Evolutionary conservation across 2,329 filamentous ascomycete genomes (phyloP), one percentile per base, ranked within the genome.

Genomic region (Thielaviopsis populi): DNA sequence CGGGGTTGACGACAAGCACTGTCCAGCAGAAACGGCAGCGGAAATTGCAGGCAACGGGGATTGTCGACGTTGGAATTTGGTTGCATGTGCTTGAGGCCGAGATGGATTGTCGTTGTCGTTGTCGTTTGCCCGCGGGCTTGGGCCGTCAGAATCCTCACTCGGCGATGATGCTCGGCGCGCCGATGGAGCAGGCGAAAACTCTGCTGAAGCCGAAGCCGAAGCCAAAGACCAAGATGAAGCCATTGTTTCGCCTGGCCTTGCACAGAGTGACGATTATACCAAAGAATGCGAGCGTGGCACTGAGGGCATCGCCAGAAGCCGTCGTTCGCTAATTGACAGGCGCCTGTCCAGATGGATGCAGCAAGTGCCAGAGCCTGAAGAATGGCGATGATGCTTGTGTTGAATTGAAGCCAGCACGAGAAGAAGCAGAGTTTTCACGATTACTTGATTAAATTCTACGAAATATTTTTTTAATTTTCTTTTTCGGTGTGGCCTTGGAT

Each of bases 21-120:
- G 17, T 30, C 22, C 24, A 56, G 50, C 50, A 56, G 53, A 33
- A 53, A 24, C 1, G 24, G 13, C 15, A 53, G 48, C 48, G 24
- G 48, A 53, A 33, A 56, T 56, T 56, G 53, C 53, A 56, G 53
- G 11, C 53, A 27, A 56, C 53, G 17, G 30, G 53, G 53, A 56
- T 56, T 6, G 10, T 37, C 24, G 27, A 5, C 6, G n/a, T 56
- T n/a, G 24, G 50, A 8, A 27, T 33, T 56, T 27, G 50, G 8
- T 50, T 24, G 46, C 46, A 24, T 50, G 46, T 50, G 46, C 11
- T 27, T 50, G 46, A 50, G 19, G 19, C 46, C 22, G 46, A 27
- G 46, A 24, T 13, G 22, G 22, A 50, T 24, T 22, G 22, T 50
- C n/a, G n/a, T 19, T 46, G 43, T 46, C 43, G 22, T 19, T 46